Percentiles rank a stretch among this genome's conserved stretches.
Evolutionary conservation across 176 grass and related monocot genomes (phyloP).

Genomic region (Oryza brachyantha): DNA sequence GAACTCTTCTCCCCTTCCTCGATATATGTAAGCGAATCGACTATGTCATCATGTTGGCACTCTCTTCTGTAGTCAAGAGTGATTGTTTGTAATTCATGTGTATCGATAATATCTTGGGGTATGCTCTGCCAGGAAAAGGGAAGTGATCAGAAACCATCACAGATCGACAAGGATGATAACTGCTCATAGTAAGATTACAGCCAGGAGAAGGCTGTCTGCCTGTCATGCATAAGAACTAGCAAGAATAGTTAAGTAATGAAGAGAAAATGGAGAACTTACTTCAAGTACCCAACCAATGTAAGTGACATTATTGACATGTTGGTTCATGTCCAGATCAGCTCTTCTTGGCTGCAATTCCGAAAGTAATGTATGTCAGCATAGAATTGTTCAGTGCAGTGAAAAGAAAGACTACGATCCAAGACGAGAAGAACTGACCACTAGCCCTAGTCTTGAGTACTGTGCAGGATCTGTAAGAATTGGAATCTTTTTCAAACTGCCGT

Average conservation of each 20-base stretch:
- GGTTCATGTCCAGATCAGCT: constrained; percentile 99
- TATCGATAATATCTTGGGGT: constrained; percentile 96
- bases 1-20: constrained; percentile 49
- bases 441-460: constrained; percentile 72
- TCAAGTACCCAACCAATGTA: constrained; percentile 98
- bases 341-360: constrained; percentile 74
- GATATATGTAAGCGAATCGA: constrained; percentile 79
- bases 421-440: constrained; percentile 64
- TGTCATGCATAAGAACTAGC: not conserved
- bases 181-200: too few relatives aligned
- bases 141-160: constrained; percentile 6
- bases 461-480: constrained; percentile 77
- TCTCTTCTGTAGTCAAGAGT: constrained; percentile 97
- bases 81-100: constrained; percentile 93
- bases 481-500: constrained; percentile 95
- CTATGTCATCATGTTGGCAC: constrained; percentile 87
- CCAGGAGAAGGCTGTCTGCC: too few relatives aligned
- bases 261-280: constrained; percentile 43
- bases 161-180: constrained; percentile 16
- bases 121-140: constrained; percentile 57
- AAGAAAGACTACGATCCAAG: constrained; percentile 1
- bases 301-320: constrained; percentile 99
- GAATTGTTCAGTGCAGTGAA: not conserved
- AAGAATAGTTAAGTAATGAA: constrained; percentile 10
- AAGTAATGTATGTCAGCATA: constrained; percentile 17